phyloP scores from a whole-genome alignment of 192 early-diverging fungal species.

The Coemansia sp. region DNA sequence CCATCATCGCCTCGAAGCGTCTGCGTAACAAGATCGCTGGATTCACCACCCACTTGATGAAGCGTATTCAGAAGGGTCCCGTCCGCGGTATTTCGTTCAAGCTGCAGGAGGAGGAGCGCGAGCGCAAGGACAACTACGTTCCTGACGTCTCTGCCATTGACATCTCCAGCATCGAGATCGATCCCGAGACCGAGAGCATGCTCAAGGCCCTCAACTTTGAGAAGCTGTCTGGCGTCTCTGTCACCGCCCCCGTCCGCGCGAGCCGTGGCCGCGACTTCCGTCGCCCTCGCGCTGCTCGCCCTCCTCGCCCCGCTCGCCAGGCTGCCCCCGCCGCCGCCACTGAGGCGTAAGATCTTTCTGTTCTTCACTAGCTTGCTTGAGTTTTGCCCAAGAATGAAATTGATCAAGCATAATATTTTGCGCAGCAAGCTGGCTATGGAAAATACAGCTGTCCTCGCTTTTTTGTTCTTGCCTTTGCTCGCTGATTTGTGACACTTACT shows the following conservation, averaged over 20 bases:
- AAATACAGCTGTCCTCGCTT: too few relatives aligned
- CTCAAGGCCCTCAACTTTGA: constrained; percentile 98
- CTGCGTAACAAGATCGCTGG: constrained; percentile 99
- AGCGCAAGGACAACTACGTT: constrained; percentile 99
- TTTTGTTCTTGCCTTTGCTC: too few relatives aligned
- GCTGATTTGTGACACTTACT: too few relatives aligned
- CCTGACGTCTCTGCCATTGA: constrained; percentile 98
- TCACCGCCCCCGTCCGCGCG: constrained; percentile 57
- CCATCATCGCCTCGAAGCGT: constrained; percentile 98
- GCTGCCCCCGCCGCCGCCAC: constrained; percentile 41
- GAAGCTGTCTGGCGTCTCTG: constrained; percentile 80
- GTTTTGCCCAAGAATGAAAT: background rate
- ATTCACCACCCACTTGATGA: constrained; percentile 99
- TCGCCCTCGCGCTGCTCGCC: constrained; percentile 31
- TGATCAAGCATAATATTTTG: background rate
- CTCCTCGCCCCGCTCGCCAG: constrained; percentile 44
- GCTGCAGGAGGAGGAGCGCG: constrained; percentile 99
- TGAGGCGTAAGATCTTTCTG: constrained; percentile 36
- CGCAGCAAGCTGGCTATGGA: background rate
- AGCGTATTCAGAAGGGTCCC: constrained; percentile 97
- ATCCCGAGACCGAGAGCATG: constrained; percentile 93
- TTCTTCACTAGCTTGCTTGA: background rate
- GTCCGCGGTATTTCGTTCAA: constrained; percentile 99
- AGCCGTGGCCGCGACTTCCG: constrained; percentile 56
- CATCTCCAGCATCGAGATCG: constrained; percentile 89